Conservation (phyloP, 2,329 filamentous ascomycete genomes). For the Alternaria arborescens region DNA sequence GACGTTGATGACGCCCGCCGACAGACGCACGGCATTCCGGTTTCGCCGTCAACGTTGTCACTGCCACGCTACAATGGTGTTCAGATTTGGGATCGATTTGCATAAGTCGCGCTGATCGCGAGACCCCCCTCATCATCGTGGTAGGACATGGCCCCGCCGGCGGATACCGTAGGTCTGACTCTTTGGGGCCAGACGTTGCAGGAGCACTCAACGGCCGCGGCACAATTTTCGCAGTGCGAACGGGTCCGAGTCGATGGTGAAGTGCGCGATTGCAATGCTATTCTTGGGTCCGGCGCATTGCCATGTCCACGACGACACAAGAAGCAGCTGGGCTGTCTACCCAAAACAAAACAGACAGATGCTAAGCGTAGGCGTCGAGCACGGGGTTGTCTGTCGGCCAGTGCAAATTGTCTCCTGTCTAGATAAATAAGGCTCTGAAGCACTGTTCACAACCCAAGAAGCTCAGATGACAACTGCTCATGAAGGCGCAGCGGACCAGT, state of each 20-base stretch:
- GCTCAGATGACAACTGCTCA: conserved; percentile 14
- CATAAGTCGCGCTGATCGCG: conserved; percentile 27
- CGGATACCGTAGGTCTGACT: conserved; percentile 9
- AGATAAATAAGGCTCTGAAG: conserved; percentile 17
- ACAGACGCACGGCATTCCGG: conserved; percentile 10
- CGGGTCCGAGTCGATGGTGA: conserved; percentile 18
- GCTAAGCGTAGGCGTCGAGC: background rate
- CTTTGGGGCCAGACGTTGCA: conserved; percentile 22
- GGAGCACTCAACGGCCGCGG: conserved; percentile 30
- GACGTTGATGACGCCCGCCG: conserved; percentile 29
- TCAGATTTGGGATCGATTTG: conserved; percentile 24
- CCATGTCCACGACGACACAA: conserved; percentile 4
- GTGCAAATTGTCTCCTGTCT: conserved; percentile 23
- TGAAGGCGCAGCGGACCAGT: conserved; percentile 22
- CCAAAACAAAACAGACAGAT: conserved; percentile 4
- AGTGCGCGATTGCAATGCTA: conserved; percentile 1
- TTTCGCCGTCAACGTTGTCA: conserved; percentile 28
- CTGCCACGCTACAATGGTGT: conserved; percentile 26
- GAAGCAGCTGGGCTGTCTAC: conserved; percentile 3
- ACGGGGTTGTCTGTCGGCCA: background rate
- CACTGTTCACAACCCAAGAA: conserved; percentile 4
- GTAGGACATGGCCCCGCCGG: conserved; percentile 21
- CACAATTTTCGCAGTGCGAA: conserved; percentile 34
- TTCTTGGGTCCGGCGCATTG: conserved; percentile 12
- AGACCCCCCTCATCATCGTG: conserved; percentile 18